These are phyloP conservation scores for Epichloe typhina DNA, from an alignment of 2,329 filamentous ascomycete genomes.

Conservation along the genomic window DNA sequence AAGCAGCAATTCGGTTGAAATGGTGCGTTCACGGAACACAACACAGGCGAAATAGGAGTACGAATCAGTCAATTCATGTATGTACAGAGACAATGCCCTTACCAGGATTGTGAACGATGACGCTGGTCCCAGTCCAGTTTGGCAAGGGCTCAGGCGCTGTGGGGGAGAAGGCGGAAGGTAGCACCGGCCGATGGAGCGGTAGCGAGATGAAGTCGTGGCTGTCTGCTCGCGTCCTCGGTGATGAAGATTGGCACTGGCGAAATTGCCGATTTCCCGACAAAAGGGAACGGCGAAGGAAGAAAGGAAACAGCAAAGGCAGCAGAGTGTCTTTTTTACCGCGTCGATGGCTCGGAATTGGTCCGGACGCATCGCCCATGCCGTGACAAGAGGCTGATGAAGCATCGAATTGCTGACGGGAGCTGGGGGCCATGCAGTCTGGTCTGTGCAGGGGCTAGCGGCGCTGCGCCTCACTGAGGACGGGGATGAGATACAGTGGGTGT, in stretches of 20 bases:
- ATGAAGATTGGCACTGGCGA: not conserved
- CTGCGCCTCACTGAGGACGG: not conserved
- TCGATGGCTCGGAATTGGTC: slow-evolving; percentile 1
- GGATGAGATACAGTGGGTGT: not conserved
- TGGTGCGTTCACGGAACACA: not conserved
- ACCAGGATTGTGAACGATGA: not conserved
- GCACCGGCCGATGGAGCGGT: not conserved
- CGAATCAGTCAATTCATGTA: slow-evolving; percentile 1
- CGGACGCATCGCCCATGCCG: not conserved
- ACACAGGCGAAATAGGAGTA: not conserved
- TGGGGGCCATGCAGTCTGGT: not conserved
- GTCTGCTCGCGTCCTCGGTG: not conserved
- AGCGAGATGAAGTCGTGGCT: not conserved
- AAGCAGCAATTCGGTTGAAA: no score
- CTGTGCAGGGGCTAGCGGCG: not conserved
- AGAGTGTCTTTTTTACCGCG: no score
- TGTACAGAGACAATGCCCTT: not conserved
- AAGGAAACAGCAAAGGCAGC: not conserved
- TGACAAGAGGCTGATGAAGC: no score
- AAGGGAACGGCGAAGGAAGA: not conserved
- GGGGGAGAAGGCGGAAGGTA: no score
- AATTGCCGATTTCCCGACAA: not conserved
- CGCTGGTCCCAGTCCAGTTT: not conserved
- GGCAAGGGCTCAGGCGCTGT: not conserved
- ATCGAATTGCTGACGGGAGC: not conserved